Conservation (phyloP, 2,329 filamentous ascomycete genomes). For the Nemania abortiva region DNA sequence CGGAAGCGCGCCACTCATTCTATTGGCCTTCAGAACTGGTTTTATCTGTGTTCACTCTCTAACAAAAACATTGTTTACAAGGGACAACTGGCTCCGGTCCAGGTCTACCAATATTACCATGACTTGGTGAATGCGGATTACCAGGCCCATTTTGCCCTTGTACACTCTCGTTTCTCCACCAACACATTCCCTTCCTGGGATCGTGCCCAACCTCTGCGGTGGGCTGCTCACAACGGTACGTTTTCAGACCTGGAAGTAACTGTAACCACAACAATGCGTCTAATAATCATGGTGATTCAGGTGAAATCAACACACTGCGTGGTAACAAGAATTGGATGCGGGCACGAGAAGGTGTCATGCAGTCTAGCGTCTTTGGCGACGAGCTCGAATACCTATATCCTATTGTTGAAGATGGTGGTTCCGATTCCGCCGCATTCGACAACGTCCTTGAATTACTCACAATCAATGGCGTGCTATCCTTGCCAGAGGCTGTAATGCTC, state of each 20-base stretch:
- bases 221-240: conserved; percentile 94
- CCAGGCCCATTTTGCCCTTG: conserved; percentile 95
- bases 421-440: conserved; percentile 96
- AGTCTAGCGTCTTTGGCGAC: conserved; percentile 91
- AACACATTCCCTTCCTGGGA: conserved; percentile 99
- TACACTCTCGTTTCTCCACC: conserved; percentile 97
- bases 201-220: conserved; percentile 92
- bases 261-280: conserved; percentile 9
- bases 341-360: conserved; percentile 93
- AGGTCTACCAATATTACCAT: conserved; percentile 98
- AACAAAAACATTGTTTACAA: conserved; percentile 99
- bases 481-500: conserved; percentile 97
- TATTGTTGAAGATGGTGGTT: conserved; percentile 95
- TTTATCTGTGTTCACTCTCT: conserved; percentile 95
- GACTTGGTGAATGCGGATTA: conserved; percentile 97
- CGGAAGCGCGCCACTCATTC: conserved; percentile 95
- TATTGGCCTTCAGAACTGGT: conserved; percentile 97
- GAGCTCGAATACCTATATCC: conserved; percentile 92
- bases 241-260: conserved; percentile 36
- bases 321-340: conserved; percentile 99
- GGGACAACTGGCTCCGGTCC: conserved; percentile 91
- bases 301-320: conserved; percentile 95
- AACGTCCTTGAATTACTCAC: conserved; percentile 94
- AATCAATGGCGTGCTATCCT: conserved; percentile 94
- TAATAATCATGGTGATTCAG: conserved; percentile 51